These are phyloP conservation scores for Eucalyptus cloeziana DNA, from an alignment of 345 rosid genomes.

Conservation along the genomic window DNA sequence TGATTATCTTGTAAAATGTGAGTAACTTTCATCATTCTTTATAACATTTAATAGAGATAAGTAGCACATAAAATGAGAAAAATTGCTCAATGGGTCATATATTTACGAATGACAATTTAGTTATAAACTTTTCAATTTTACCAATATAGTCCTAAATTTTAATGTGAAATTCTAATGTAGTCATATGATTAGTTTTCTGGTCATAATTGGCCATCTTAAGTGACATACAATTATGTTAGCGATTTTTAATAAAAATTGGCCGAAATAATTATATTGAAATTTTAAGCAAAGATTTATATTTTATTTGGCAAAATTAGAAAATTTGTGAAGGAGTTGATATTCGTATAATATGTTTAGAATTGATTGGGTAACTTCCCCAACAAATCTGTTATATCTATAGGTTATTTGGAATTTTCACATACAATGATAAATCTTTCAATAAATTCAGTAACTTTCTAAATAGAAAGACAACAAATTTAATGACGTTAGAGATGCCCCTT, in stretches of 20 bases:
- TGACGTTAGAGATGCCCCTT: not conserved
- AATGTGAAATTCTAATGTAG: not conserved
- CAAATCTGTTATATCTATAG: not conserved
- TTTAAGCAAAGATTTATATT: rapidly evolving
- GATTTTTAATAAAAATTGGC: not conserved
- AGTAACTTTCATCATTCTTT: not conserved
- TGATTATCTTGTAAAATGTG: not conserved
- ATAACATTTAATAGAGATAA: not conserved
- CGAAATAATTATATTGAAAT: not conserved
- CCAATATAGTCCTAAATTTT: not conserved
- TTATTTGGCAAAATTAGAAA: not conserved
- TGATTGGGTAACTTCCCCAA: not conserved
- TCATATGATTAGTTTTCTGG: not conserved
- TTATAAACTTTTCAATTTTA: not conserved
- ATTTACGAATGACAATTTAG: not conserved
- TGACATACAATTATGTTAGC: not conserved
- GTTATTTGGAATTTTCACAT: not conserved
- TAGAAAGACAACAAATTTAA: not conserved
- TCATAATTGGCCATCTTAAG: rapidly evolving
- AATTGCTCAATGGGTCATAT: not conserved
- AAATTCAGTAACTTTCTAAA: not conserved
- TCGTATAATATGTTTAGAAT: not conserved
- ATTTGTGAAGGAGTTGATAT: not conserved
- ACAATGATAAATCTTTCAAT: not conserved
- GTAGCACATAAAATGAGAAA: not conserved